A percentile compares a stretch with the other conserved stretches of the same genome.
Conservation (phyloP, 371 early-diverging fungal genomes). For the Apophysomyces elegans region DNA sequence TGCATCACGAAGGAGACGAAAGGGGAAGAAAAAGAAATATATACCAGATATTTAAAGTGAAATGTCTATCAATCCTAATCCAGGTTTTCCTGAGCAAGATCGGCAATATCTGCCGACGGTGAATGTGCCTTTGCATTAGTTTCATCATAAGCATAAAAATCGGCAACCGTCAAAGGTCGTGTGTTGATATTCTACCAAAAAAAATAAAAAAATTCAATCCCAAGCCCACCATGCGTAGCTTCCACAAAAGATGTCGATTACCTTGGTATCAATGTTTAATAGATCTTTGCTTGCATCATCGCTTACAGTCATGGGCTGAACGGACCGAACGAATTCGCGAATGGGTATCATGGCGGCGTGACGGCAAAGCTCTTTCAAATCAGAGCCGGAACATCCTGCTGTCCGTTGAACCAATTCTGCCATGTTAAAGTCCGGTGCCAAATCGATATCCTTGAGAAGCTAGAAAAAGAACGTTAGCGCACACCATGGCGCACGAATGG, state of each 20-base stretch:
- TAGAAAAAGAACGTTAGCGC: constrained; percentile 23
- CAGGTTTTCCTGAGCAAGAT: constrained; percentile 38
- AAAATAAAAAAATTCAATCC: background rate
- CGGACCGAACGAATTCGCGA: constrained; percentile 81
- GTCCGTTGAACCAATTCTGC: constrained; percentile 77
- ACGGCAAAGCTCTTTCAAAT: constrained; percentile 96
- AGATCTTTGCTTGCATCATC: constrained; percentile 42
- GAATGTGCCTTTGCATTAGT: constrained; percentile 42
- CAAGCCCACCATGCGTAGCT: background rate
- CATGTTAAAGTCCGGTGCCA: constrained; percentile 77
- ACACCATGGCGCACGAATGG: background rate
- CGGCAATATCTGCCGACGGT: constrained; percentile 15
- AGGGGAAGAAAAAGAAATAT: background rate
- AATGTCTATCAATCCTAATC: constrained; percentile 22
- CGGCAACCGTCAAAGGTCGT: constrained; percentile 61
- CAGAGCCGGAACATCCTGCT: constrained; percentile 91
- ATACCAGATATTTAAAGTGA: background rate
- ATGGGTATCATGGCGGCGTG: constrained; percentile 96
- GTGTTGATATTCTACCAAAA: constrained; percentile 50
- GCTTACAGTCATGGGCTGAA: constrained; percentile 31
- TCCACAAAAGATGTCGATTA: constrained; percentile 12
- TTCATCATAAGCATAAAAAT: constrained; percentile 62
- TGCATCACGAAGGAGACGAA: background rate
- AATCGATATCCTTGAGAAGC: constrained; percentile 73
- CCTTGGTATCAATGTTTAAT: constrained; percentile 38